These are phyloP conservation scores for Eucommia ulmoides DNA, from an alignment of 257 asterid genomes.

Conservation along the genomic window DNA sequence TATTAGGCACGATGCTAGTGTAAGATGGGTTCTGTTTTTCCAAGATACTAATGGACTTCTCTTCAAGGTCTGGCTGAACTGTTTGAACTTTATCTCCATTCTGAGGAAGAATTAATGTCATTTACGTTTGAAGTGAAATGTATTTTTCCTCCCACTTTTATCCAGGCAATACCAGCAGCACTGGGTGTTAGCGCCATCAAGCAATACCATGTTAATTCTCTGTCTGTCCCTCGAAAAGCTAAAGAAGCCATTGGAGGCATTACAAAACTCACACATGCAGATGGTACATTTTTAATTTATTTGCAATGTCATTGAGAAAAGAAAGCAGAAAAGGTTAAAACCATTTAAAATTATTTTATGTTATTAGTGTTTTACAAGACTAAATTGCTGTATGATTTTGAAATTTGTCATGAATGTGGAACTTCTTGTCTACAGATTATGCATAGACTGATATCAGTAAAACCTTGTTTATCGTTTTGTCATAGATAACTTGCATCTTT, in stretches of 20 bases:
- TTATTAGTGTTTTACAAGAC: too few relatives aligned
- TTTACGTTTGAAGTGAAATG: constrained; percentile 4
- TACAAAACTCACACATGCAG: constrained; percentile 78
- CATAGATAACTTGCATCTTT: too few relatives aligned
- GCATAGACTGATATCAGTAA: too few relatives aligned
- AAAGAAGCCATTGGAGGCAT: constrained; percentile 99
- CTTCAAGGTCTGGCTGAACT: constrained; percentile 55
- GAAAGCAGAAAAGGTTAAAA: too few relatives aligned
- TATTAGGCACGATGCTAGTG: constrained; percentile 64
- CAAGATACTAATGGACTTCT: constrained; percentile 98
- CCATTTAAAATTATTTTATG: too few relatives aligned
- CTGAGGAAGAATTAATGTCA: not conserved
- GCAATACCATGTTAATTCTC: constrained; percentile 91
- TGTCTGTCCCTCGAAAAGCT: constrained; percentile 97
- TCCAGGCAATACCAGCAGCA: constrained; percentile 86
- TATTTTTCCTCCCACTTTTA: constrained; percentile 6
- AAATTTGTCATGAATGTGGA: too few relatives aligned
- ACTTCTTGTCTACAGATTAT: too few relatives aligned
- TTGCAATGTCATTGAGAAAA: too few relatives aligned
- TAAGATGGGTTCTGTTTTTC: constrained; percentile 90
- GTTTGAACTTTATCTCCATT: constrained; percentile 4
- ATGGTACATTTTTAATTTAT: constrained; percentile 33
- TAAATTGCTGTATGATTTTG: too few relatives aligned
- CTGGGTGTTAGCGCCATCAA: constrained; percentile 86
- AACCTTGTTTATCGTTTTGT: too few relatives aligned